Evolutionary conservation across 805 yeast genomes (phyloP).

Genomic region (Candida boleticola): DNA sequence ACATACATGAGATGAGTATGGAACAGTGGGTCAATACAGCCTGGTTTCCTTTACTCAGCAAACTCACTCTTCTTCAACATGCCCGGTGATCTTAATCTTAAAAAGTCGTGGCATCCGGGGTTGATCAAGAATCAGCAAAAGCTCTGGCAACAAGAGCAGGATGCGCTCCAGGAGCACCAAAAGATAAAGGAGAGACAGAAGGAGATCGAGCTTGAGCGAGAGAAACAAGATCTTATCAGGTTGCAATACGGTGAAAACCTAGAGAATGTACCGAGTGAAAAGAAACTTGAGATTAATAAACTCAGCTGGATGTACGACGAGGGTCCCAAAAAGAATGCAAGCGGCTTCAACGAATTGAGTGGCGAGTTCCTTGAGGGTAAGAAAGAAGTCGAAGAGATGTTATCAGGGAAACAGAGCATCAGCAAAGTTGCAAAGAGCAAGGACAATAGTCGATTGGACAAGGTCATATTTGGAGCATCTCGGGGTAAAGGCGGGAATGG

Average conservation of each 20-base stretch:
- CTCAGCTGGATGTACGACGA: constrained; percentile 85
- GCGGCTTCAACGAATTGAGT: constrained; percentile 34
- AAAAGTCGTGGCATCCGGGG: constrained; percentile 97
- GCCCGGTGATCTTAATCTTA: constrained; percentile 81
- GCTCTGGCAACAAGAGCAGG: constrained; percentile 82
- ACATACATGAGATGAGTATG: too few species aligned
- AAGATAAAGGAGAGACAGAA: constrained; percentile 59
- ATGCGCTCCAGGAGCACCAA: constrained; percentile 66
- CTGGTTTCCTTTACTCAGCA: too few species aligned
- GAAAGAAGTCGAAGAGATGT: constrained; percentile 46
- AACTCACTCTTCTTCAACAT: too few species aligned
- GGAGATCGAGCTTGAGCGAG: constrained; percentile 63
- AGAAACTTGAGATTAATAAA: constrained; percentile 40
- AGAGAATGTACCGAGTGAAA: constrained; percentile 32
- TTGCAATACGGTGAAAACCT: constrained; percentile 43
- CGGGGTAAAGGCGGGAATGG: constrained; percentile 14
- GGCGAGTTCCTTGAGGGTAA: constrained; percentile 33
- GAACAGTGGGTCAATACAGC: too few species aligned
- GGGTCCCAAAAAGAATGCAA: constrained; percentile 39
- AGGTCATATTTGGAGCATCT: constrained; percentile 12
- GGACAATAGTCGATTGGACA: constrained; percentile 20
- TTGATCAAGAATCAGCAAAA: constrained; percentile 78
- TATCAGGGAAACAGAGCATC: constrained; percentile 51
- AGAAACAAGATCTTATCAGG: constrained; percentile 52
- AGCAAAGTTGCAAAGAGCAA: constrained; percentile 19